A percentile compares a stretch with the other conserved stretches of the same genome.
phyloP scores from a whole-genome alignment of 345 rosid genomes.

The Capsella bursapastoris region DNA sequence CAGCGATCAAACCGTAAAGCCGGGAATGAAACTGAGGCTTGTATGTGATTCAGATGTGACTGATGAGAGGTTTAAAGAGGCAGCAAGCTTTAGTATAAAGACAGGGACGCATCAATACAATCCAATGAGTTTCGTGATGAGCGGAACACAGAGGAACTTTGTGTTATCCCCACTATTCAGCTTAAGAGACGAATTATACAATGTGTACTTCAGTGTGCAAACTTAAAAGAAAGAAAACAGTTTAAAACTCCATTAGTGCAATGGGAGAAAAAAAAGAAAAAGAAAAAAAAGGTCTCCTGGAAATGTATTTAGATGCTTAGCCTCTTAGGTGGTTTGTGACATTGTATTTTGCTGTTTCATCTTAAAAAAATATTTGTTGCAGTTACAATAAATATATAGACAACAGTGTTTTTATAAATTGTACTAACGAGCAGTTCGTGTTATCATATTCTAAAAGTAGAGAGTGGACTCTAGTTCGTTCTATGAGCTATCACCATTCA shows the following conservation, averaged over 20 bases:
- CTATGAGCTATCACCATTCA: neutral
- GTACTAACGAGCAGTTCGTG: neutral
- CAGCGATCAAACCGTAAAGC: conserved; percentile 46
- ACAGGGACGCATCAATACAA: conserved; percentile 62
- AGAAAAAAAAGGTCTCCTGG: conserved; percentile 7
- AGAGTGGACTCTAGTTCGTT: conserved; percentile 4
- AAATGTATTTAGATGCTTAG: conserved; percentile 31
- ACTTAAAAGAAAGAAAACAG: conserved; percentile 37
- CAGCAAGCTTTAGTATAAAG: conserved; percentile 61
- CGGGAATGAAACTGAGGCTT: conserved; percentile 52
- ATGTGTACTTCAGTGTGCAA: conserved; percentile 71
- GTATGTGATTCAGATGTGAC: conserved; percentile 52
- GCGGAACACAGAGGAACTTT: conserved; percentile 63
- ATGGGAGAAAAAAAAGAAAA: conserved; percentile 10
- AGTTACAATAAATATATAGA: conserved; percentile 27
- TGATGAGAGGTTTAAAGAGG: conserved; percentile 41
- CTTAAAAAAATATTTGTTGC: conserved; percentile 34
- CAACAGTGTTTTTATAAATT: conserved; percentile 2
- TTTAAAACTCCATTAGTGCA: conserved; percentile 6
- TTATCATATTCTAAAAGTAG: neutral
- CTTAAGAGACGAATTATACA: conserved; percentile 80
- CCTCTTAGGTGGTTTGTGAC: conserved; percentile 29
- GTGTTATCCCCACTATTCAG: conserved; percentile 72
- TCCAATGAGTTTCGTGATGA: conserved; percentile 81
- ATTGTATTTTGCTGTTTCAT: conserved; percentile 28